A percentile compares a stretch with the other conserved stretches of the same genome.
Evolutionary conservation across 129 eudicot species (phyloP).

Genomic region (Flaveria trinervia): DNA sequence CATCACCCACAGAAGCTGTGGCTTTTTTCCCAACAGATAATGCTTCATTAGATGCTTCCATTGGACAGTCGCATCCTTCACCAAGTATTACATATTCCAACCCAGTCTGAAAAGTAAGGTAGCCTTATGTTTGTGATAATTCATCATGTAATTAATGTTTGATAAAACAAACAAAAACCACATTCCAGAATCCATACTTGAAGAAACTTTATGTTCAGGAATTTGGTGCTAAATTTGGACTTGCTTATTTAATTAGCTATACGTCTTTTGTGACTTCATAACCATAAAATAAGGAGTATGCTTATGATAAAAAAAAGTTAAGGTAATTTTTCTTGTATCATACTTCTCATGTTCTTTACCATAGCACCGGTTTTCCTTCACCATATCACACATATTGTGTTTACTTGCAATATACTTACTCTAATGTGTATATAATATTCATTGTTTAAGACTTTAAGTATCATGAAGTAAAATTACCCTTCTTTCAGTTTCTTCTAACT

Average conservation of each 20-base stretch:
- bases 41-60: constrained; percentile 66
- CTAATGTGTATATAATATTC: constrained; percentile 11
- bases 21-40: constrained; percentile 48
- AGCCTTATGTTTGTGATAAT: background rate
- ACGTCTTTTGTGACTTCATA: background rate
- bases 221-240: constrained; percentile 14
- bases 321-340: constrained; percentile 12
- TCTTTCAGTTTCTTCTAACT: constrained; percentile 83
- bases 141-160: constrained; percentile 19
- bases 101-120: constrained; percentile 53
- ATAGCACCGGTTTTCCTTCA: background rate
- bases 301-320: background rate
- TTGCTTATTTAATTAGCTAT: background rate
- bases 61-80: constrained; percentile 55
- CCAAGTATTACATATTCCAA: constrained; percentile 52
- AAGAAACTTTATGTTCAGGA: background rate
- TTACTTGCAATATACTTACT: constrained; percentile 14
- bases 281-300: background rate
- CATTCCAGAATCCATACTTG: constrained; percentile 4
- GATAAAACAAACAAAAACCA: background rate
- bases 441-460: background rate
- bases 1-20: constrained; percentile 65
- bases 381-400: background rate
- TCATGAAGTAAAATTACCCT: constrained; percentile 62
- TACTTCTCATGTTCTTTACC: background rate